Percentiles rank a stretch among this genome's conserved stretches.
Evolutionary conservation across 208 protist genomes (phyloP).

Genomic region (Trypanosoma theileri): DNA sequence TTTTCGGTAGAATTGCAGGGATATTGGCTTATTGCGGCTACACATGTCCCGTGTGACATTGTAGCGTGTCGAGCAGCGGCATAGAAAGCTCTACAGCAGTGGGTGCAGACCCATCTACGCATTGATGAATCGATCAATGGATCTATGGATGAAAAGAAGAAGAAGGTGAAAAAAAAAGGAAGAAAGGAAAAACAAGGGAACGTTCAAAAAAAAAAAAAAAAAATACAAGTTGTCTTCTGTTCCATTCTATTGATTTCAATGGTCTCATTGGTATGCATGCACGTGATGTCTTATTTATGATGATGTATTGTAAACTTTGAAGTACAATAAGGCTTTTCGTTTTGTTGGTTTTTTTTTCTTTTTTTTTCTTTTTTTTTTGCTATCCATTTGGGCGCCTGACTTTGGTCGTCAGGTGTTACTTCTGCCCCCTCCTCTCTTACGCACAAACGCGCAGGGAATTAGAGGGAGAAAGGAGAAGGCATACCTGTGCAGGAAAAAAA

Average conservation of each 20-base stretch:
- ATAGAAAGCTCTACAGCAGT: conserved; percentile 5
- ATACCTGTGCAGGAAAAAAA: neutral
- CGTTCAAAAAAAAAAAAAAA: conserved; percentile 1
- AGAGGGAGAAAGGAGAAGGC: too few relatives aligned
- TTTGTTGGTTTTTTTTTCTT: too few relatives aligned
- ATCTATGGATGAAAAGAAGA: neutral
- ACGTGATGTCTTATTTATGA: too few relatives aligned
- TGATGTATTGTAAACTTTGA: too few relatives aligned
- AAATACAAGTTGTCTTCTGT: neutral
- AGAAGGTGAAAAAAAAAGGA: neutral
- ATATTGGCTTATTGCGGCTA: conserved; percentile 85
- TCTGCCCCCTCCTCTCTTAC: too few relatives aligned
- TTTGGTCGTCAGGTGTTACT: too few relatives aligned
- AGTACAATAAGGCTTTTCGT: too few relatives aligned
- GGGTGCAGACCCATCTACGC: neutral
- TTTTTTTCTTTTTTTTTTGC: too few relatives aligned
- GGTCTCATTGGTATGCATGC: too few relatives aligned
- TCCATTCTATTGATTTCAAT: neutral
- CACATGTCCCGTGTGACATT: conserved; percentile 90
- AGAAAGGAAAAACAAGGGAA: neutral
- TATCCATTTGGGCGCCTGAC: too few relatives aligned
- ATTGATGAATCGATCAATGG: neutral
- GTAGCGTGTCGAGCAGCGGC: conserved; percentile 64
- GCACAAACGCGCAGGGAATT: too few relatives aligned
- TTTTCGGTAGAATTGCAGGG: conserved; percentile 83